Evolutionary conservation across 805 yeast genomes (phyloP).

Genomic region (Monosporozyma aerobia): DNA sequence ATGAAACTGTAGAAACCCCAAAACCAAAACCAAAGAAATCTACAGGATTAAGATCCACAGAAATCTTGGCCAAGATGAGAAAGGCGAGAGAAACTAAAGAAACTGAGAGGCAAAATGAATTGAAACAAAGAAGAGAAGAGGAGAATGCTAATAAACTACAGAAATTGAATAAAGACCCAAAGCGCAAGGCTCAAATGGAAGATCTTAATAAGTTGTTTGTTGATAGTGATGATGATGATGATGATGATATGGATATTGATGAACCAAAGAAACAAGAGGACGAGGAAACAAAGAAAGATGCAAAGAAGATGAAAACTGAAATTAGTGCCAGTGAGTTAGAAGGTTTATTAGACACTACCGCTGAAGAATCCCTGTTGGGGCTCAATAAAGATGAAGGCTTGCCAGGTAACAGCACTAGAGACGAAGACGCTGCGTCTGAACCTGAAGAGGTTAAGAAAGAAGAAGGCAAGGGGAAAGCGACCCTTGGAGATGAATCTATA

Average conservation of each 20-base stretch:
- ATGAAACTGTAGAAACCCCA: neutral
- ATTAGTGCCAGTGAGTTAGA: constrained; percentile 15
- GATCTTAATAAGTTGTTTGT: constrained; percentile 23
- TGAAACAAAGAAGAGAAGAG: constrained; percentile 19
- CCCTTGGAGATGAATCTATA: constrained; percentile 5
- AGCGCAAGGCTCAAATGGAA: constrained; percentile 24
- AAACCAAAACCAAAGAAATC: constrained; percentile 7
- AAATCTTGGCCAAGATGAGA: constrained; percentile 26
- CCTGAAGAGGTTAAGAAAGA: neutral
- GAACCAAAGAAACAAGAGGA: neutral
- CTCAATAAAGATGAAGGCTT: constrained; percentile 1
- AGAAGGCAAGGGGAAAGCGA: constrained; percentile 1
- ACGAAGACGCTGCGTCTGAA: neutral
- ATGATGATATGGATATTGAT: constrained; percentile 9
- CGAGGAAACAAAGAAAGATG: neutral
- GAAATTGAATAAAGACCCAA: constrained; percentile 12
- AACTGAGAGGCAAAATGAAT: constrained; percentile 19
- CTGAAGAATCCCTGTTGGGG: constrained; percentile 24
- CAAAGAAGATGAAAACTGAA: neutral
- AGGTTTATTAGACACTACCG: constrained; percentile 26
- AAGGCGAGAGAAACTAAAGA: constrained; percentile 26
- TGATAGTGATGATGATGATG: constrained; percentile 22
- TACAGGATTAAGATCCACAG: constrained; percentile 25
- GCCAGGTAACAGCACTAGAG: neutral
- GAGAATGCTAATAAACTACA: constrained; percentile 7